phyloP scores from a whole-genome alignment of 1,139 yeast species.

The Cylindricascospora bacillispora region DNA sequence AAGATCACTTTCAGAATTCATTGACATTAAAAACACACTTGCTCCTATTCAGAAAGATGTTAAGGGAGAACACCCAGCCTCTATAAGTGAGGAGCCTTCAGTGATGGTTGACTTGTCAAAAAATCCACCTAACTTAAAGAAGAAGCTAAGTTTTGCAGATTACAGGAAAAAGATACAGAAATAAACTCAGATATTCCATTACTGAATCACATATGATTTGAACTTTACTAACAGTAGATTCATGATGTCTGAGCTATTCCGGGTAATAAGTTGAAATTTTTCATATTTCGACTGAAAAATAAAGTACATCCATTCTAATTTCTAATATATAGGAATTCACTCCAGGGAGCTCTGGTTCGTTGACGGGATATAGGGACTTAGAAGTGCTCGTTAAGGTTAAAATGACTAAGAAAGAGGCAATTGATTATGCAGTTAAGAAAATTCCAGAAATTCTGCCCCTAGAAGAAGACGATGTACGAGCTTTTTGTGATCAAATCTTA shows the following conservation, averaged over 20 bases:
- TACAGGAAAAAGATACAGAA: slow-evolving; percentile 56
- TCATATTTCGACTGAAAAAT: too few species aligned
- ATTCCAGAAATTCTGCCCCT: slow-evolving; percentile 24
- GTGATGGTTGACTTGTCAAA: slow-evolving; percentile 4
- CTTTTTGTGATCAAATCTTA: slow-evolving; percentile 19
- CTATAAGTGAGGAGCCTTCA: slow-evolving; percentile 3
- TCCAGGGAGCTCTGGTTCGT: too few species aligned
- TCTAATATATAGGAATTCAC: too few species aligned
- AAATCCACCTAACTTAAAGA: slow-evolving; percentile 20
- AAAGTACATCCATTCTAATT: too few species aligned
- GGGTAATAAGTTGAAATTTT: too few species aligned
- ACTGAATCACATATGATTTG: too few species aligned
- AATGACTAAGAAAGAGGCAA: slow-evolving; percentile 22
- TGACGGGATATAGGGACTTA: too few species aligned
- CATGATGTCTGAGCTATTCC: too few species aligned
- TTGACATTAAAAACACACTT: background rate
- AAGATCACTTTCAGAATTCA: background rate
- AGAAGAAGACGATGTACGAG: slow-evolving; percentile 18
- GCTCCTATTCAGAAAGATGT: background rate
- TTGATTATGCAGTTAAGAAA: slow-evolving; percentile 15
- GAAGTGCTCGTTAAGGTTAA: too few species aligned
- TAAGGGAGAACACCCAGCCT: background rate
- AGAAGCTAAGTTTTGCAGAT: slow-evolving; percentile 74
- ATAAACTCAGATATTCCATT: too few species aligned
- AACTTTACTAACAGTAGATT: too few species aligned